Conservation (phyloP, 78 protist genomes). For the Neovahlkampfia damariscottae region DNA sequence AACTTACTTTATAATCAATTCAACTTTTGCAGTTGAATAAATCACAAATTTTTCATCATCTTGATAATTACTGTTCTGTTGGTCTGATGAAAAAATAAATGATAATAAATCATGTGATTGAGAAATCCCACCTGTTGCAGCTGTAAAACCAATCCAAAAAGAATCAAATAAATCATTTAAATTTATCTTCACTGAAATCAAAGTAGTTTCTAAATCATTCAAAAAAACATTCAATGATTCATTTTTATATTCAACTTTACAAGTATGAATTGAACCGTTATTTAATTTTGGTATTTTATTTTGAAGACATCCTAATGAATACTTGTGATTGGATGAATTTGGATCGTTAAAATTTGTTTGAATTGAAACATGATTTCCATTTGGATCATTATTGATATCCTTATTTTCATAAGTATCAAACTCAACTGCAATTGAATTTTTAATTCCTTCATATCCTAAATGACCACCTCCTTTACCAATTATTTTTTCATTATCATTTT, state of each 20-base stretch:
- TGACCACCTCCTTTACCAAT: slow-evolving; percentile 36
- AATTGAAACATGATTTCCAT: slow-evolving; percentile 33
- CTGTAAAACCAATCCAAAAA: slow-evolving; percentile 43
- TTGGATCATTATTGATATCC: slow-evolving; percentile 26
- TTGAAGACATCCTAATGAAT: slow-evolving; percentile 6
- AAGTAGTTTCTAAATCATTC: not conserved
- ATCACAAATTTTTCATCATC: not conserved
- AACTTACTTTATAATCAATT: too few relatives aligned
- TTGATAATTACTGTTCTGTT: not conserved
- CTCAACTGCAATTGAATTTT: slow-evolving; percentile 42
- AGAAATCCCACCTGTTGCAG: slow-evolving; percentile 44
- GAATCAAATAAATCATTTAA: not conserved
- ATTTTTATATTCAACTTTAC: not conserved
- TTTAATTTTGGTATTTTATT: not conserved
- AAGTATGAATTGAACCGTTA: not conserved
- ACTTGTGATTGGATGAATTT: slow-evolving; percentile 29
- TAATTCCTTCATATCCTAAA: slow-evolving; percentile 37
- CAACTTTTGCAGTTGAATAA: not conserved
- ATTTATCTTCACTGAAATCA: not conserved
- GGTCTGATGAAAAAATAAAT: not conserved
- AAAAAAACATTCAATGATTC: not conserved
- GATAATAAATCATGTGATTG: slow-evolving; percentile 34
- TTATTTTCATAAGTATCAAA: slow-evolving; percentile 25
- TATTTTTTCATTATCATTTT: slow-evolving; percentile 12
- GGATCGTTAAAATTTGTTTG: not conserved